phyloP scores from a whole-genome alignment of 78 protist genomes.

The Parvularia atlantis region DNA sequence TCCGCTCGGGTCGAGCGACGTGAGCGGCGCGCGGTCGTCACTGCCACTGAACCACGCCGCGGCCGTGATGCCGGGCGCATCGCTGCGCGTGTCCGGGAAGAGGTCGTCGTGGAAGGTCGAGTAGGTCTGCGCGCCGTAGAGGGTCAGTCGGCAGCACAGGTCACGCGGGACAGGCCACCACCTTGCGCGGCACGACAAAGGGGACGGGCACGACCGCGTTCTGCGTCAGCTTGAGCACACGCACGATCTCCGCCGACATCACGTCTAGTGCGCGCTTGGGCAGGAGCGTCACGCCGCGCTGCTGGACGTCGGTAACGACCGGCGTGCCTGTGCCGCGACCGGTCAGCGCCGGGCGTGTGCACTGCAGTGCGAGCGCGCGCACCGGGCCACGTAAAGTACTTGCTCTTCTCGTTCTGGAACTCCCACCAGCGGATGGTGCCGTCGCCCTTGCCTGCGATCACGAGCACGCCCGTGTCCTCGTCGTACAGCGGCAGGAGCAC shows the following conservation, averaged over 20 bases:
- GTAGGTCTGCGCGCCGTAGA: neutral
- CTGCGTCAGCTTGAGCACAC: neutral
- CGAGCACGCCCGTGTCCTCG: slow-evolving; percentile 7
- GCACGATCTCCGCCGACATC: slow-evolving; percentile 14
- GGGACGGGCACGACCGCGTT: slow-evolving; percentile 17
- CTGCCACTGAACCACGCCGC: slow-evolving; percentile 32
- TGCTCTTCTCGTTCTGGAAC: neutral
- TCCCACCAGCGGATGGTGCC: slow-evolving; percentile 27
- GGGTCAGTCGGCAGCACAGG: no score
- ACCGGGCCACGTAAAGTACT: no score
- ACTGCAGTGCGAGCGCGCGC: no score
- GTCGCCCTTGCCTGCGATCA: slow-evolving; percentile 26
- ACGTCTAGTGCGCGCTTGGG: slow-evolving; percentile 29
- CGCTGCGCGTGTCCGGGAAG: slow-evolving; percentile 25
- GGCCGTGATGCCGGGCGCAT: slow-evolving; percentile 21
- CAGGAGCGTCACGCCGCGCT: slow-evolving; percentile 8
- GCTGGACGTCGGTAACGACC: neutral
- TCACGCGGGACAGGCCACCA: no score
- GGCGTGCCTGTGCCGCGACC: neutral
- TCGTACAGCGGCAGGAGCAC: slow-evolving; percentile 5
- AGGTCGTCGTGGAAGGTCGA: slow-evolving; percentile 27
- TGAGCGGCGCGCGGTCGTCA: neutral
- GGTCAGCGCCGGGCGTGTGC: no score
- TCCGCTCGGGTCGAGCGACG: neutral
- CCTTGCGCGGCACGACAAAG: slow-evolving; percentile 27